A percentile compares a stretch with the other conserved stretches of the same genome.
phyloP scores from a whole-genome alignment of 257 asterid genomes.

The Rauvolfia tetraphylla region DNA sequence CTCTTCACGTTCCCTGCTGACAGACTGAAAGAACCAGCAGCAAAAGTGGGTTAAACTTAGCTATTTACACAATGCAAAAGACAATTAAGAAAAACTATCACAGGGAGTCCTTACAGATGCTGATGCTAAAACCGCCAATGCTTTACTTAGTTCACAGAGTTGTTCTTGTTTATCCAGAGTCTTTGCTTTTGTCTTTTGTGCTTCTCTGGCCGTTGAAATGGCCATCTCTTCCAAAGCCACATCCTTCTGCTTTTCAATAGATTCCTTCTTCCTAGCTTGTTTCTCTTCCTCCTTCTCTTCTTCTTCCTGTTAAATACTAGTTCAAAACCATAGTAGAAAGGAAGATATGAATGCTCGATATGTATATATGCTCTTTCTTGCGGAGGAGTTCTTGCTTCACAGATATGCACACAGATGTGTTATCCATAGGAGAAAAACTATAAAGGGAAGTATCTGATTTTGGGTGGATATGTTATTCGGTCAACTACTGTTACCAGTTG shows the following conservation, averaged over 20 bases:
- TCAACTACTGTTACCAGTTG: background rate
- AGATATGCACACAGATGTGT: background rate
- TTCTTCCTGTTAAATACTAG: conserved; percentile 65
- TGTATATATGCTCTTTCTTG: background rate
- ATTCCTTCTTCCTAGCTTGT: conserved; percentile 71
- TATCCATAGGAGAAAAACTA: background rate
- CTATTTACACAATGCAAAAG: conserved; percentile 13
- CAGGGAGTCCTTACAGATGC: conserved; percentile 63
- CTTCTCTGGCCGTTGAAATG: conserved; percentile 65
- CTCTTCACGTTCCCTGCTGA: conserved; percentile 97
- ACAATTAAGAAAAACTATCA: conserved; percentile 12
- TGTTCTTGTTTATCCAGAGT: conserved; percentile 80
- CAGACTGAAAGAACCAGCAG: conserved; percentile 62
- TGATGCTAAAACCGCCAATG: conserved; percentile 87
- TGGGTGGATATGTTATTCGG: background rate
- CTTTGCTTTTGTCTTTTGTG: conserved; percentile 50
- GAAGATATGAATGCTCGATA: background rate
- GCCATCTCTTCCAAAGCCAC: conserved; percentile 93
- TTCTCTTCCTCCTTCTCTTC: conserved; percentile 85
- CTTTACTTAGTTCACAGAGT: conserved; percentile 89
- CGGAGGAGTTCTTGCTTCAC: background rate
- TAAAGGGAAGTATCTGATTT: background rate
- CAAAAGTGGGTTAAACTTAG: conserved; percentile 25
- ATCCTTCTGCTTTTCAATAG: conserved; percentile 59
- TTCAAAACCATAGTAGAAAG: conserved; percentile 15